Evolutionary conservation across 768 basidiomycete species (phyloP).

Genomic region (Amanita pallidorosea): DNA sequence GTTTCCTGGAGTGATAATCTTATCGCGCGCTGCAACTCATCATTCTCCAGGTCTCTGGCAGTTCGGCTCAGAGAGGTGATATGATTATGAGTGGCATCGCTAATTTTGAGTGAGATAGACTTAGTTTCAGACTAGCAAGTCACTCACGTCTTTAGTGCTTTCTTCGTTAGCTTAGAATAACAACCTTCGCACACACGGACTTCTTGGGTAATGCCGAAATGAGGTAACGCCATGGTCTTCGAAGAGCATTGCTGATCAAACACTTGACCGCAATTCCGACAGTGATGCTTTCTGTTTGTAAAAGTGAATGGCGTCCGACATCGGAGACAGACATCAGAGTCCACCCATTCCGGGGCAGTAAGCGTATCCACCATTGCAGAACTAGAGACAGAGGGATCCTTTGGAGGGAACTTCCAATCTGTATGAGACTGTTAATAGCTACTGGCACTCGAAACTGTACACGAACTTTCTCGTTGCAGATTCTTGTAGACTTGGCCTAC

Average conservation of each 20-base stretch:
- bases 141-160: slow-evolving; percentile 42
- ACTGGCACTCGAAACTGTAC: neutral
- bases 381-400: slow-evolving; percentile 55
- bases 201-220: slow-evolving; percentile 86
- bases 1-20: slow-evolving; percentile 82
- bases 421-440: slow-evolving; percentile 3
- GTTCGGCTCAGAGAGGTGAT: slow-evolving; percentile 40
- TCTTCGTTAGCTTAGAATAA: slow-evolving; percentile 63
- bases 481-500: slow-evolving; percentile 73
- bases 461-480: slow-evolving; percentile 63
- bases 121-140: neutral
- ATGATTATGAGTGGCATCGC: slow-evolving; percentile 24
- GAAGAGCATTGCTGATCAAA: slow-evolving; percentile 93
- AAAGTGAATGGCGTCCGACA: slow-evolving; percentile 88
- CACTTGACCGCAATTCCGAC: slow-evolving; percentile 94
- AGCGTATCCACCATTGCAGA: slow-evolving; percentile 86
- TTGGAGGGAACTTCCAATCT: slow-evolving; percentile 84
- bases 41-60: slow-evolving; percentile 61
- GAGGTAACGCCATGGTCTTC: slow-evolving; percentile 74
- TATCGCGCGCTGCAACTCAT: slow-evolving; percentile 89
- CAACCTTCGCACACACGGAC: slow-evolving; percentile 94
- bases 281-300: slow-evolving; percentile 97
- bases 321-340: slow-evolving; percentile 88
- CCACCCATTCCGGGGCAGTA: slow-evolving; percentile 94
- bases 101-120: slow-evolving; percentile 1